Conservation (phyloP, 1,284 basidiomycete species). For the Gymnopus androsaceus region DNA sequence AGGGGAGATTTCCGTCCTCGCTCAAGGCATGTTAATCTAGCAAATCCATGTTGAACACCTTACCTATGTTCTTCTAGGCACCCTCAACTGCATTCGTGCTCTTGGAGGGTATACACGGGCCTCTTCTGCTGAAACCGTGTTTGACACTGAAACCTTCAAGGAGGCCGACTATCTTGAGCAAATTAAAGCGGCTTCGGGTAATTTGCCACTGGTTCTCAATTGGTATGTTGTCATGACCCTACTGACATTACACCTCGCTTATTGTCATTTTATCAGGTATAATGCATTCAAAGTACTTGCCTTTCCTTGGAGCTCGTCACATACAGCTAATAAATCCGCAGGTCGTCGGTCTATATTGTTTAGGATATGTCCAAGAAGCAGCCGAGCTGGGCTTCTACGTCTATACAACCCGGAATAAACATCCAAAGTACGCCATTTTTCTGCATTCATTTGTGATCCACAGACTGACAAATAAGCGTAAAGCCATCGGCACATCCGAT, state of each 20-base stretch:
- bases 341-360: slow-evolving; percentile 62
- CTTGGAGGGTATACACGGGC: slow-evolving; percentile 59
- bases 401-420: slow-evolving; percentile 54
- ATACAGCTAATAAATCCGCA: slow-evolving; percentile 22
- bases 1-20: slow-evolving; percentile 54
- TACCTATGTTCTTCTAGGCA: slow-evolving; percentile 35
- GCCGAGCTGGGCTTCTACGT: slow-evolving; percentile 62
- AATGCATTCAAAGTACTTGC: slow-evolving; percentile 60
- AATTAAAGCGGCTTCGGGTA: slow-evolving; percentile 46
- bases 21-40: slow-evolving; percentile 43
- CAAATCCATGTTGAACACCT: not conserved
- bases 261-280: slow-evolving; percentile 44
- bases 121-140: slow-evolving; percentile 48
- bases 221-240: slow-evolving; percentile 44
- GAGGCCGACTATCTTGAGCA: slow-evolving; percentile 54
- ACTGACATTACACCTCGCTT: not conserved
- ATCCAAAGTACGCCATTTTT: slow-evolving; percentile 55
- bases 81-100: slow-evolving; percentile 63
- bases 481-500: slow-evolving; percentile 68
- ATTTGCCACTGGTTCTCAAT: slow-evolving; percentile 52
- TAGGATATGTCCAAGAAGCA: slow-evolving; percentile 59
- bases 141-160: slow-evolving; percentile 62
- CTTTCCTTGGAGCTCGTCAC: too few relatives aligned
- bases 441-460: not conserved
- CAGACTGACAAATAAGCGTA: not conserved